Base-by-base conservation (phyloP, 768 basidiomycete species). In the Pleurotus tuber-regium region DNA sequence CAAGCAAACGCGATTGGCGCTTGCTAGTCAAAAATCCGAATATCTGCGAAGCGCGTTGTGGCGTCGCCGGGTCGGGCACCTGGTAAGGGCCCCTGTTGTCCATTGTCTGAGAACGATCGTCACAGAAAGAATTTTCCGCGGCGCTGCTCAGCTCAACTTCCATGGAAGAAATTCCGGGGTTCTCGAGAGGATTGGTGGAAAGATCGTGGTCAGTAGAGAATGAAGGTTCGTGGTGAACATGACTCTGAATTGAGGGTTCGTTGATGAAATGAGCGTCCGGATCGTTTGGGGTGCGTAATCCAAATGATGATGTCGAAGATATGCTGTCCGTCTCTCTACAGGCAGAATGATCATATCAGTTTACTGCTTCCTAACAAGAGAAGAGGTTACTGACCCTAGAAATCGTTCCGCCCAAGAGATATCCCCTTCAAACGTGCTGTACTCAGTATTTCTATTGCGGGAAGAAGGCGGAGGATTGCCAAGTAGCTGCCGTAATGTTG, bases 341-440 rank as follows among this genome's bases (percentile, higher is more conserved):
- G 47, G 38, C 33, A 16, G 23, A 44, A 39, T 49, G 14, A 49
- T n/a, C n/a, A 21, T n/a, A 38, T n/a, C 21, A 7, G 25, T n/a
- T n/a, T 21, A 33, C 9, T n/a, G 1, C 11, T 24, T 33, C 26
- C 8, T 8, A 3, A 14, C 26, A 31, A 11, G 30, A 35, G 12
- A 30, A 30, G 42, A 52, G 9, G 21, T 4, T 0, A 60, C 82
- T 52, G 57, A 89, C 89, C 75, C 78, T 48, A 90, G 71, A 65
- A 80, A 84, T 36, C 79, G 77, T 68, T 92, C 89, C 10, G 89
- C 89, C 89, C 89, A 92, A 2, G 88, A 90, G 49, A 92, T 89
- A 57, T 91, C 88, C 5, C 87, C 83, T 63, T 89, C 86, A 5
- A 62, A 55, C 1, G 61, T 67, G 55, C 72, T 73, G n/a, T 65